Base-by-base conservation (phyloP, 1,284 basidiomycete species). In the Hemileia vastatrix region DNA sequence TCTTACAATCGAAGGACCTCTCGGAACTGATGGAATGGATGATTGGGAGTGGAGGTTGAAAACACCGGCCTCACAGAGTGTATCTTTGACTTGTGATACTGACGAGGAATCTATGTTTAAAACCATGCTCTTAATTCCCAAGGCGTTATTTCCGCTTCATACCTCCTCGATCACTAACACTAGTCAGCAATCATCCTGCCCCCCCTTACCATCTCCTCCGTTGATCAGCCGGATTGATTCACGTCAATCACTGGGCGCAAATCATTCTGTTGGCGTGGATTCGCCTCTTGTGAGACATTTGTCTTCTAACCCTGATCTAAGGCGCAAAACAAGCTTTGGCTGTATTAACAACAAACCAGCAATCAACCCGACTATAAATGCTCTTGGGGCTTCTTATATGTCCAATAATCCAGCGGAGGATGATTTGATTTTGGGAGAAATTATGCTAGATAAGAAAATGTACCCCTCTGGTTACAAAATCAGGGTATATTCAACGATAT, bases 381-480 rank as follows among this genome's bases (percentile, higher is more conserved):
- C n/a, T n/a, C n/a, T n/a, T n/a, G n/a, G n/a, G n/a, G n/a, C n/a
- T n/a, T n/a, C n/a, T n/a, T n/a, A n/a, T n/a, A n/a, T n/a, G n/a
- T n/a, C n/a, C n/a, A n/a, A n/a, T n/a, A 70, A 76, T 6, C 60
- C 70, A 1, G 72, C 75, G 50, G 67, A 64, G 5, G 54, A 59
- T 52, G 85, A 88, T 71, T 76, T 87, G 56, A 73, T 88, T 19
- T 81, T 87, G 15, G 81, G 81, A 13, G 87, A 89, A 74, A 72
- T 88, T 27, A 80, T 88, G 19, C 79, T 90, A 13, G 87, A 89
- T 76, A 83, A 85, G 60, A 86, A 84, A 72, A 77, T 86, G 54
- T 89, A 86, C 76, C 81, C 82, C 0, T 80, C 80, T 57, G 86
- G 87, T 21, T 90, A 88, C 69, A 79, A 80, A 15, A 80, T 88